Percentiles rank a stretch among this genome's conserved stretches.
phyloP scores from a whole-genome alignment of 2,329 filamentous ascomycete genomes.

The Fusarium chlamydosporum region DNA sequence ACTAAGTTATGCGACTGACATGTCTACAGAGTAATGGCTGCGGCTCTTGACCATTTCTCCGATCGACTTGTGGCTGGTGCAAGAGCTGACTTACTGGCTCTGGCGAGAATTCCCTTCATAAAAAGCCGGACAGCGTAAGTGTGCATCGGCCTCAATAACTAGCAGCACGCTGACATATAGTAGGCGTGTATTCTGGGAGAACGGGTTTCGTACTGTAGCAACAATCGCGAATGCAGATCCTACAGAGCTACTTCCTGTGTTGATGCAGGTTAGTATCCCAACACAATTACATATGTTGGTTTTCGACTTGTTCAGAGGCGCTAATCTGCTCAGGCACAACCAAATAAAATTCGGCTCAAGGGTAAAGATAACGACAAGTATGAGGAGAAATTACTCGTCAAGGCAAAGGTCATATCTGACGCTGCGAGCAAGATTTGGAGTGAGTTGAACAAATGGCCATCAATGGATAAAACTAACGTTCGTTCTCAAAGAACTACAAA shows the following conservation, averaged over 20 bases:
- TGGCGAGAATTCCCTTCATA: conserved; percentile 80
- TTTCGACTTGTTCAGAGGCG: neutral
- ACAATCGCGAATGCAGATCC: conserved; percentile 78
- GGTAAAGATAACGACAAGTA: conserved; percentile 70
- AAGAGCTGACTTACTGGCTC: conserved; percentile 76
- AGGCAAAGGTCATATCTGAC: conserved; percentile 76
- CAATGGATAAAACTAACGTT: conserved; percentile 14
- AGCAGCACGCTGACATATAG: conserved; percentile 15
- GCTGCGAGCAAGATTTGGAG: conserved; percentile 79
- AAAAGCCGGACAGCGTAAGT: conserved; percentile 80
- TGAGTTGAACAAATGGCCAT: conserved; percentile 55
- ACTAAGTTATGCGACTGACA: conserved; percentile 34
- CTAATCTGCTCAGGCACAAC: conserved; percentile 68
- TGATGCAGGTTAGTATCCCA: conserved; percentile 71
- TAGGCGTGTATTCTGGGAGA: conserved; percentile 78
- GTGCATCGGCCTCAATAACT: neutral
- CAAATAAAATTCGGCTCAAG: conserved; percentile 72
- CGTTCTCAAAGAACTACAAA: conserved; percentile 60
- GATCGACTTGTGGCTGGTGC: conserved; percentile 81
- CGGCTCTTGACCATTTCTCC: conserved; percentile 80
- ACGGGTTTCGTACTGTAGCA: conserved; percentile 77
- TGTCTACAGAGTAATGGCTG: conserved; percentile 71
- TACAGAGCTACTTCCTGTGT: conserved; percentile 76
- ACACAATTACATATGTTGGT: neutral
- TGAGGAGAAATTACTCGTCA: conserved; percentile 73